Conservation (phyloP, 2,329 filamentous ascomycete genomes). For the Alternaria metachromatica region DNA sequence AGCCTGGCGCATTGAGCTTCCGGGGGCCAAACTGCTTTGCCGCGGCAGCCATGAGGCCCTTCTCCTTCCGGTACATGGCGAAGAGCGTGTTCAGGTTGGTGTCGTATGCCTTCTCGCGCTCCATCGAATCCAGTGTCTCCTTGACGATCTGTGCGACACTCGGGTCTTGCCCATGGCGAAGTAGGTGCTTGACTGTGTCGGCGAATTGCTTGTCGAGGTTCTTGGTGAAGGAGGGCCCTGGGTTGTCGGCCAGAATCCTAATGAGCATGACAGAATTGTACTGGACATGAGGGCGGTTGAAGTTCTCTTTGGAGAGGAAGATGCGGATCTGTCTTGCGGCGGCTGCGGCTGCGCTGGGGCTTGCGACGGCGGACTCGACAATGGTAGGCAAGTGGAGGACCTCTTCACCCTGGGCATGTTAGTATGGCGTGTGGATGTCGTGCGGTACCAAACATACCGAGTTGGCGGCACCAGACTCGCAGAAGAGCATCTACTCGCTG, state of each 20-base stretch:
- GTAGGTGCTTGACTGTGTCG: constrained; percentile 73
- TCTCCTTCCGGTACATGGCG: constrained; percentile 90
- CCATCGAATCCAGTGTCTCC: constrained; percentile 83
- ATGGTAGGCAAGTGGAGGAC: constrained; percentile 91
- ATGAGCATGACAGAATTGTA: constrained; percentile 97
- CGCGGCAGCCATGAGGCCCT: constrained; percentile 55
- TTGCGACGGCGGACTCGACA: constrained; percentile 93
- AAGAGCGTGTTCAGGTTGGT: constrained; percentile 74
- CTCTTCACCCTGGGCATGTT: constrained; percentile 73
- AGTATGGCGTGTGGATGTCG: background rate
- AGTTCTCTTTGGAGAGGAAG: constrained; percentile 77
- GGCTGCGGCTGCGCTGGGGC: constrained; percentile 81
- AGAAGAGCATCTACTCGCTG: constrained; percentile 72
- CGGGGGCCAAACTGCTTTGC: constrained; percentile 47
- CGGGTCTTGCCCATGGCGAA: constrained; percentile 73
- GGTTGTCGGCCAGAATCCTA: constrained; percentile 90
- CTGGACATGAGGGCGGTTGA: constrained; percentile 71
- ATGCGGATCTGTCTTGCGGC: constrained; percentile 82
- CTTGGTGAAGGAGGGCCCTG: constrained; percentile 86
- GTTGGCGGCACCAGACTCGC: constrained; percentile 72
- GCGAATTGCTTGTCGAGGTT: constrained; percentile 88
- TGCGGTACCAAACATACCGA: constrained; percentile 32
- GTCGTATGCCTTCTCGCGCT: constrained; percentile 74
- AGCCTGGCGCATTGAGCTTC: constrained; percentile 54
- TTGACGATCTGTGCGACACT: constrained; percentile 84